phyloP scores from a whole-genome alignment of 345 rosid species.

The Gynandropsis gynandra region DNA sequence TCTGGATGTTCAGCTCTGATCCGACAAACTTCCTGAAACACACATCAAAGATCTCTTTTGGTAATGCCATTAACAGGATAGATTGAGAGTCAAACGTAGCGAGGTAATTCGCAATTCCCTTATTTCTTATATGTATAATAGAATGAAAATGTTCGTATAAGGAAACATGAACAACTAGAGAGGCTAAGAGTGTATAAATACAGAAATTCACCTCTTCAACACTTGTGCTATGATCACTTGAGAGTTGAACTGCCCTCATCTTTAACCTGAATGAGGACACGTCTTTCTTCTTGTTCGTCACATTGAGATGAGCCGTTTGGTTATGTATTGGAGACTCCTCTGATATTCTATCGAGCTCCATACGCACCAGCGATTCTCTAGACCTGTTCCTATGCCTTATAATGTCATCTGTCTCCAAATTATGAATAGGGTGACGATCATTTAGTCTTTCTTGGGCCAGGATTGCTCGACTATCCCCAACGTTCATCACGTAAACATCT shows the following conservation, averaged over 20 bases:
- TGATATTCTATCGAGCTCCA: slow-evolving; percentile 95
- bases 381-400: slow-evolving; percentile 67
- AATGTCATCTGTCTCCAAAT: slow-evolving; percentile 59
- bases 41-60: too few species aligned
- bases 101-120: too few species aligned
- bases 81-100: too few species aligned
- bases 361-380: slow-evolving; percentile 71
- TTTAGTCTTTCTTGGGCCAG: slow-evolving; percentile 84
- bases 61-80: too few species aligned
- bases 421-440: slow-evolving; percentile 65
- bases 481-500: slow-evolving; percentile 94
- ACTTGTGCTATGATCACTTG: slow-evolving; percentile 89
- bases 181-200: background rate
- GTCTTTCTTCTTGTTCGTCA: slow-evolving; percentile 78
- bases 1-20: slow-evolving; percentile 81
- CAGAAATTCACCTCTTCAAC: slow-evolving; percentile 59
- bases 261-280: slow-evolving; percentile 72
- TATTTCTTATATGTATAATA: too few species aligned
- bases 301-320: slow-evolving; percentile 55
- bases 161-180: too few species aligned
- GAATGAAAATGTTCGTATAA: too few species aligned
- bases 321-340: slow-evolving; percentile 95
- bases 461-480: slow-evolving; percentile 87
- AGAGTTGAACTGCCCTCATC: slow-evolving; percentile 95
- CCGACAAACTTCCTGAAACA: slow-evolving; percentile 70